Base-by-base conservation (phyloP, 176 grass and related monocot genomes). In the Oryza glumipatula region DNA sequence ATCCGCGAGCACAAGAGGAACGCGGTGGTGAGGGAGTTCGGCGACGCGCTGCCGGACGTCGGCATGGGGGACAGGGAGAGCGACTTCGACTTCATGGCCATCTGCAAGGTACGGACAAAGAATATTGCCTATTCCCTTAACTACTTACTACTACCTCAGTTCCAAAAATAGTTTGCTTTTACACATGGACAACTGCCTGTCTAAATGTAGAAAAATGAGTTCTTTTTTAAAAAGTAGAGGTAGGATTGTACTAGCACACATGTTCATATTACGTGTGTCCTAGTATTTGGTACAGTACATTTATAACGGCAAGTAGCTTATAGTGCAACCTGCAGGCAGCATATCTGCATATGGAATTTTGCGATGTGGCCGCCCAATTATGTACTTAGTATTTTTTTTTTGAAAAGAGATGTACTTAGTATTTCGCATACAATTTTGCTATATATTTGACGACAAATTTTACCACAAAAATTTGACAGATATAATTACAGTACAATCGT, bases 81-180 rank as follows among this genome's bases (percentile, higher is more conserved):
- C 1, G 93, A 95, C 66, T 92, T 88, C 70, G 83, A 91, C 60
- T 91, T 95, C 90, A 92, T 95, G 90, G 84, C 88, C 83, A 46
- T 95, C 33, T 95, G 93, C 86, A 92, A 88, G 88, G 93, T 90
- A 71, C 30, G 43, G n/a, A 19, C 36, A 28, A 2, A 2, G 2
- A 0, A 45, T 19, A 24, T 67, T 2, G n/a, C 30, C 45, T 64
- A 65, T 39, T 49, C 70, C 46, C 26, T 9, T 75, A 4, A 28
- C 28, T 28, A 28, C 22, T 56, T 51, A 3, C 43, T 44, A 3
- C 43, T 43, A 44, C 9, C 43, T 44, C 9, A 3, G 30, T 32
- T 32, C 30, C 30, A 36, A 36, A 36, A 0, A 36, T 36, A 44
- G 1, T 44, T 44, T 44, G 2, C 43, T 44, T 44, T 10, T 44